These are phyloP conservation scores for Diaporthe citriasiana DNA, from an alignment of 2,329 filamentous ascomycete genomes.

Conservation along the genomic window DNA sequence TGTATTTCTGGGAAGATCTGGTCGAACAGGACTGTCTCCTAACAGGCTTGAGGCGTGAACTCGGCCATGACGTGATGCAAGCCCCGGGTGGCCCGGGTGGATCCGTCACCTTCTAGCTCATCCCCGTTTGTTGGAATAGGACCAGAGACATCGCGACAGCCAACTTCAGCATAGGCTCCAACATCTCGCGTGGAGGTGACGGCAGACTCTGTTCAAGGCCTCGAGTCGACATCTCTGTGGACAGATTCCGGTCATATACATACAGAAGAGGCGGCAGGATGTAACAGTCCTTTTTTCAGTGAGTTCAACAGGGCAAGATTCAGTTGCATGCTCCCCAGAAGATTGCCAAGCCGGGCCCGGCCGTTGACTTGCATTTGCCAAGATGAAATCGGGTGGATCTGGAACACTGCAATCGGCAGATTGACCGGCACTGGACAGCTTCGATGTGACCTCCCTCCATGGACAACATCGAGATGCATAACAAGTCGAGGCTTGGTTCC, in stretches of 20 bases:
- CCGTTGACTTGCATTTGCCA: slow-evolving; percentile 16
- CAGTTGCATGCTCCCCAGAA: neutral
- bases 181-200: too few species aligned
- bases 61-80: slow-evolving; percentile 2
- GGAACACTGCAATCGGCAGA: too few species aligned
- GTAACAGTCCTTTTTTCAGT: neutral
- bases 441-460: neutral
- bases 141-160: neutral
- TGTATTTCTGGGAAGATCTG: too few species aligned
- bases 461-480: neutral
- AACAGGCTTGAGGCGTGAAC: too few species aligned
- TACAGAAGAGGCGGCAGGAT: too few species aligned
- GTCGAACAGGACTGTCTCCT: neutral
- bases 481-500: neutral
- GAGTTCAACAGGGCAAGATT: too few species aligned
- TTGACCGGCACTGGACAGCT: neutral
- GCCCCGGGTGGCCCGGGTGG: slow-evolving; percentile 1
- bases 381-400: slow-evolving; percentile 29
- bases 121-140: neutral
- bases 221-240: neutral
- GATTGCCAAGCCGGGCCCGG: slow-evolving; percentile 27
- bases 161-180: neutral
- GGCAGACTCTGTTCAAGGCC: neutral
- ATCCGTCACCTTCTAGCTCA: neutral
- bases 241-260: neutral